A percentile compares a stretch with the other conserved stretches of the same genome.
Conservation (phyloP, 164 flowering plant genomes). For the Paratinospora sagittata region DNA sequence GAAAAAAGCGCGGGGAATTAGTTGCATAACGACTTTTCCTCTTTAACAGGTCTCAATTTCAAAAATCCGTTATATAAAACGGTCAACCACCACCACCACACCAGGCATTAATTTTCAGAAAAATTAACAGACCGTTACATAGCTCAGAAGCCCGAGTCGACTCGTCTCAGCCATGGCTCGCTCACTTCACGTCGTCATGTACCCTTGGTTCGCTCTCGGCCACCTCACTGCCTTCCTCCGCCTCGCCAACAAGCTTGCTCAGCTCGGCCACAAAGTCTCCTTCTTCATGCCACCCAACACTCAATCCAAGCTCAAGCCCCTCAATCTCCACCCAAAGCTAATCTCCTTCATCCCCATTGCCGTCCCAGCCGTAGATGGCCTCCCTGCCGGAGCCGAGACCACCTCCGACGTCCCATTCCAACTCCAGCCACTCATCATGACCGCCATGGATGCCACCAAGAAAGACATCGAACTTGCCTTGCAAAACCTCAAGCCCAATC, state of each 20-base stretch:
- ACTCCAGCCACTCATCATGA: background rate
- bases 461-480: background rate
- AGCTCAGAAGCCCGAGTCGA: background rate
- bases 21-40: too few relatives aligned
- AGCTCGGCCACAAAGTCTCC: background rate
- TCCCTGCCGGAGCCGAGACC: constrained; percentile 3
- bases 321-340: constrained; percentile 9
- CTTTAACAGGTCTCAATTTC: too few relatives aligned
- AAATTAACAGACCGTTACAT: too few relatives aligned
- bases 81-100: too few relatives aligned
- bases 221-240: constrained; percentile 1
- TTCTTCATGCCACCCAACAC: constrained; percentile 6
- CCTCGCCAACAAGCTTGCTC: constrained; percentile 7
- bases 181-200: constrained; percentile 3
- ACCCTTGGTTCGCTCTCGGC: constrained; percentile 11
- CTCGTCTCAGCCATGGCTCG: background rate
- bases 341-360: constrained; percentile 1
- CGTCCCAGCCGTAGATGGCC: constrained; percentile 6
- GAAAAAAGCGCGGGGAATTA: too few relatives aligned
- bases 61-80: too few relatives aligned
- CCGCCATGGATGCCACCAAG: background rate
- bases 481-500: background rate
- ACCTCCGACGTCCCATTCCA: background rate
- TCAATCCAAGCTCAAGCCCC: background rate
- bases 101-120: too few relatives aligned